Evolutionary conservation across 768 basidiomycete genomes (phyloP), one percentile per base, ranked within the genome.

Genomic region (Mycena alexandri): DNA sequence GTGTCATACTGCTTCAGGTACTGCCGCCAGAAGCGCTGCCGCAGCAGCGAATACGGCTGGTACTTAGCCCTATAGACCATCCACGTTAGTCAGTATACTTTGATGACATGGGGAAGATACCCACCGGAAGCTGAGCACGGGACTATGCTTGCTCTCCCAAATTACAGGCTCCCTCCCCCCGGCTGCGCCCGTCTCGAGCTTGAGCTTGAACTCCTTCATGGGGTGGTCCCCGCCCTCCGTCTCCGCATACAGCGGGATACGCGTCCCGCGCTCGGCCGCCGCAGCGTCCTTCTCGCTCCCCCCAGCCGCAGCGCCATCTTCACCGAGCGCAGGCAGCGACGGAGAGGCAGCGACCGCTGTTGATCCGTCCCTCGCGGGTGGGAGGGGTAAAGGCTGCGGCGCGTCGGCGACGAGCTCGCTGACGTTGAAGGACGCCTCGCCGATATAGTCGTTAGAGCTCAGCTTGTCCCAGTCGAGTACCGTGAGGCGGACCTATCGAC

Each of bases 401-500:
- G 90, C 91, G 53, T 84, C 82, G 17, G 84, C 86, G 14, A 94
- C 77, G 10, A 98, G 85, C 50, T 93, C 88, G 22, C 85, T 80
- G 8, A 98, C 84, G 47, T 92, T 88, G 66, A 98, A 85, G 7
- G 80, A 80, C 3, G 86, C 89, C 60, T 94, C 92, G 19, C 96
- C 96, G 41, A 99, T 89, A 70, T 92, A 86, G 76, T 98, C 97
- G 75, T 99, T 98, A 7, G 89, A 86, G 36, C 87, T 89, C 14
- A 95, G 85, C 79, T 98, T 98, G 79, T 99, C 97, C 97, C 97
- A 99, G 76, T 99, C 97, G 55, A 96, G 89, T 3, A 99, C 89
- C 0, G 89, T 87, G 56, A 98, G 88, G 71, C 94, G 89, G 10
- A 95, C 83, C 60, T 90, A 86, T 82, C 10, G 19, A 1, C 89